Percentiles rank a stretch among this genome's conserved stretches.
Evolutionary conservation across 768 basidiomycete genomes (phyloP).

Genomic region (Royoungia palumana): DNA sequence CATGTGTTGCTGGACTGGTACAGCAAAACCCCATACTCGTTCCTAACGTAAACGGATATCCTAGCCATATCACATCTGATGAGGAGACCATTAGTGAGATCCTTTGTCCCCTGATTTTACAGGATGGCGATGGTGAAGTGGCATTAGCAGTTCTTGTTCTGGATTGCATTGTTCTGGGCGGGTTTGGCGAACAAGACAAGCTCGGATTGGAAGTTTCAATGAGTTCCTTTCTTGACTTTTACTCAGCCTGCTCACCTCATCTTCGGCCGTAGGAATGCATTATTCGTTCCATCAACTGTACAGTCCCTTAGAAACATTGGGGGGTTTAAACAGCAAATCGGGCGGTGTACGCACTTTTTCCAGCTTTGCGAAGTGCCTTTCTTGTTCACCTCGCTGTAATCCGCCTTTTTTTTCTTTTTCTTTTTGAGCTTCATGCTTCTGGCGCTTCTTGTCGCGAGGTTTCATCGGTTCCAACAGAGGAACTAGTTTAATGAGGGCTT

Average conservation of each 20-base stretch:
- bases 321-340: conserved; percentile 78
- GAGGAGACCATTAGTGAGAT: conserved; percentile 88
- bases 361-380: conserved; percentile 69
- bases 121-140: conserved; percentile 27
- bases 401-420: conserved; percentile 82
- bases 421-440: conserved; percentile 67
- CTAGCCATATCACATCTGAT: conserved; percentile 94
- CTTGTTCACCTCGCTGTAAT: conserved; percentile 56
- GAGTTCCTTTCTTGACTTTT: conserved; percentile 79
- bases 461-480: conserved; percentile 76
- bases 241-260: conserved; percentile 77
- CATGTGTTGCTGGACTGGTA: conserved; percentile 74
- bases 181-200: conserved; percentile 76
- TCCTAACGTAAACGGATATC: conserved; percentile 72
- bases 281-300: conserved; percentile 82
- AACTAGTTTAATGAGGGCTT: conserved; percentile 90
- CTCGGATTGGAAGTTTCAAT: conserved; percentile 75
- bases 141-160: conserved; percentile 71
- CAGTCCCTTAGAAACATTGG: conserved; percentile 65
- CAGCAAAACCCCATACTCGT: conserved; percentile 61
- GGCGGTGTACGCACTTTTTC: conserved; percentile 80
- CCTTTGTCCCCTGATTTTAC: conserved; percentile 68
- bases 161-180: conserved; percentile 70
- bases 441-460: conserved; percentile 86
- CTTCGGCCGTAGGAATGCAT: conserved; percentile 84